phyloP scores from a whole-genome alignment of 345 rosid genomes.

The Eucalyptus rudis region DNA sequence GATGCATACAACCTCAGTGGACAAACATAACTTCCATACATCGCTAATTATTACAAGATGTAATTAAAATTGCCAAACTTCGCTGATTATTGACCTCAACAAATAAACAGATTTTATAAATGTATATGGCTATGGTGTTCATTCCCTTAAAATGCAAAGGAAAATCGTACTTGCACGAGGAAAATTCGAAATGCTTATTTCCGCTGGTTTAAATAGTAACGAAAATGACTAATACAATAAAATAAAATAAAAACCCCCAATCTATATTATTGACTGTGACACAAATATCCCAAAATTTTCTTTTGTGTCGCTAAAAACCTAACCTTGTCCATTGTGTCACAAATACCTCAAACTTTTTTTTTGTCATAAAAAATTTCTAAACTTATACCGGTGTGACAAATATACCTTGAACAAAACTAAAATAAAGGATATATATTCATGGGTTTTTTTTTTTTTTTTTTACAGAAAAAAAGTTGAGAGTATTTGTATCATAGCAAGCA shows the following conservation, averaged over 20 bases:
- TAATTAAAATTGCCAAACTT: not conserved
- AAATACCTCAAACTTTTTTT: not conserved
- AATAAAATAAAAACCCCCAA: too few relatives aligned
- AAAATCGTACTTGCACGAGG: not conserved
- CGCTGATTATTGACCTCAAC: not conserved
- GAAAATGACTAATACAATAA: too few relatives aligned
- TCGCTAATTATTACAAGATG: not conserved
- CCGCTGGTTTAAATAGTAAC: not conserved
- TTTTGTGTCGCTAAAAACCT: not conserved
- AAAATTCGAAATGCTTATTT: not conserved
- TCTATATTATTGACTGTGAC: too few relatives aligned
- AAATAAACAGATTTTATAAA: not conserved
- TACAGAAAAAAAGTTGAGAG: not conserved
- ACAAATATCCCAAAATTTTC: too few relatives aligned
- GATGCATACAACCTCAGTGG: not conserved
- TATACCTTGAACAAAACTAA: too few relatives aligned
- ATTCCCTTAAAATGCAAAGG: not conserved
- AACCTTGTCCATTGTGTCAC: too few relatives aligned
- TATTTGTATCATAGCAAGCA: not conserved
- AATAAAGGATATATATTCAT: not conserved
- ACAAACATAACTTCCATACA: not conserved
- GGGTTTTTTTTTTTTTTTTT: too few relatives aligned
- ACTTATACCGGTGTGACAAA: too few relatives aligned
- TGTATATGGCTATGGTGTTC: not conserved
- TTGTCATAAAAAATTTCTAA: too few relatives aligned